Base-by-base conservation (phyloP, 495 filamentous ascomycete species). In the Podospora pseudocomata region DNA sequence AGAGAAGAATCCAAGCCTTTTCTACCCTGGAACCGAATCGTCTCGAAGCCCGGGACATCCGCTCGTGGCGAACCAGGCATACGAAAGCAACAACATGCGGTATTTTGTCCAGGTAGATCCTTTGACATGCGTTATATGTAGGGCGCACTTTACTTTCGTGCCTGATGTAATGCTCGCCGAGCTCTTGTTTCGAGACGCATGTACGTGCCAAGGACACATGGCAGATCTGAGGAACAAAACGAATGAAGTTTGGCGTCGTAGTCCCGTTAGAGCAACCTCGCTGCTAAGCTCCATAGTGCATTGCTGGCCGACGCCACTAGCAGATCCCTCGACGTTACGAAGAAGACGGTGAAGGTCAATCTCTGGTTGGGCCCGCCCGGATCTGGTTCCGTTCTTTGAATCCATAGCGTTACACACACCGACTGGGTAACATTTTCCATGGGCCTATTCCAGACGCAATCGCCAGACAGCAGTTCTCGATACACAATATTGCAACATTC, bases 1-100 rank as follows among this genome's bases (percentile, higher is more conserved):
- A 70, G 68, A 60, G 59, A 65, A 58, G 54, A 49, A 55, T 55
- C 55, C 62, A 19, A 49, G 39, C 39, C 39, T 49, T 49, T 7
- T 49, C 13, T 62, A 54, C 32, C 63, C 5, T 60, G 26, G 67
- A 39, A 44, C 34, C 55, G 57, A 55, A 57, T 63, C 27, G 54
- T 62, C 63, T 11, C 49, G n/a, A 61, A 49, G 39, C 39, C 39
- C 39, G 39, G 39, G 15, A 13, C 39, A 49, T 49, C 39, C 39
- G 39, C 39, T 49, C 39, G 39, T 49, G 39, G 39, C 39, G 39
- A 16, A 13, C 15, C 15, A 18, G 15, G 39, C 39, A 49, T 49
- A 16, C 39, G 39, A 49, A 49, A 49, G 9, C 39, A 13, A 49
- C 39, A 49, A 49, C 13, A 5, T 49, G 5, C 39, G 9, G 7